These are phyloP conservation scores for Lentinula detonsa DNA, from an alignment of 768 basidiomycete species.

Conservation along the genomic window DNA sequence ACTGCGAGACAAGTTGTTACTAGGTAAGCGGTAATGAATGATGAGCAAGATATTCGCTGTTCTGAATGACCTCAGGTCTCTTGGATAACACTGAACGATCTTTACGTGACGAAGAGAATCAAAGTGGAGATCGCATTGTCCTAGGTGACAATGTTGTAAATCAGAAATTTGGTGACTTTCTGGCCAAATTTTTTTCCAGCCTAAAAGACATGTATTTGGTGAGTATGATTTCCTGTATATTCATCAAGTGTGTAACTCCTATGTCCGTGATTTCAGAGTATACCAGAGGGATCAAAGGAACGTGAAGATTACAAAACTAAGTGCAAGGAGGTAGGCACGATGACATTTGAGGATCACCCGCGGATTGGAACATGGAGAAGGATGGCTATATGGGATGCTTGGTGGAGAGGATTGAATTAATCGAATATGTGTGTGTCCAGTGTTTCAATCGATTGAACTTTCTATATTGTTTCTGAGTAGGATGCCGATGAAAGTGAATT, in stretches of 20 bases:
- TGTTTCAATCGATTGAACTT: background rate
- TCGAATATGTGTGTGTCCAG: background rate
- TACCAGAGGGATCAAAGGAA: background rate
- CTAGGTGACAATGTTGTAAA: constrained; percentile 17
- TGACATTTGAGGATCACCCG: background rate
- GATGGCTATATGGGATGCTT: background rate
- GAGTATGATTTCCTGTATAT: constrained; percentile 7
- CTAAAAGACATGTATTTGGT: constrained; percentile 47
- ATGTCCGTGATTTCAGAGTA: background rate
- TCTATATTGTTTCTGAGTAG: background rate
- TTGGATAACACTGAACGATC: constrained; percentile 34
- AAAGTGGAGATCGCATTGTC: constrained; percentile 13
- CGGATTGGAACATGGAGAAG: background rate
- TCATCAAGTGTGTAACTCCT: background rate
- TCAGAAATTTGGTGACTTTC: constrained; percentile 32
- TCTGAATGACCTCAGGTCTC: constrained; percentile 27
- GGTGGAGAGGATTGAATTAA: constrained; percentile 1
- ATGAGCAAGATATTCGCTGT: background rate
- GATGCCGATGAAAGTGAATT: background rate
- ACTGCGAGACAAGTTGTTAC: background rate
- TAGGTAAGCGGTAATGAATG: background rate
- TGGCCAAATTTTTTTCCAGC: constrained; percentile 37
- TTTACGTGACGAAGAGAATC: constrained; percentile 21
- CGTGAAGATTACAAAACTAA: constrained; percentile 1
- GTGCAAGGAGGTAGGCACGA: background rate